A percentile compares a stretch with the other conserved stretches of the same genome.
These are phyloP conservation scores for Alternaria sp. DNA, from an alignment of 2,329 filamentous ascomycete species.

Conservation along the genomic window DNA sequence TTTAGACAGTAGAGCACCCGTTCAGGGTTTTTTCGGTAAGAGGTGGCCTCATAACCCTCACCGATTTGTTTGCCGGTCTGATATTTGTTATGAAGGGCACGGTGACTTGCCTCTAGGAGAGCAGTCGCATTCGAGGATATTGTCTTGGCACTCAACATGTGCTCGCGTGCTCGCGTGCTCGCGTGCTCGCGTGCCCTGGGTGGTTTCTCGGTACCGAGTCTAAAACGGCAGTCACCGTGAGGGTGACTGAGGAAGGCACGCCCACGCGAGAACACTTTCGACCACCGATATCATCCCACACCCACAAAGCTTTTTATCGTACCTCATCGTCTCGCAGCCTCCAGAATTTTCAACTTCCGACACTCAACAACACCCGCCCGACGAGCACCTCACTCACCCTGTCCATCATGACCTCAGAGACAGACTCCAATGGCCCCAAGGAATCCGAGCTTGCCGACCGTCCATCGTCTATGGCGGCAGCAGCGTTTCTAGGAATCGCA, in stretches of 20 bases:
- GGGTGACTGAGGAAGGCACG: background rate
- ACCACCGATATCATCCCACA: background rate
- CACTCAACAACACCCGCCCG: background rate
- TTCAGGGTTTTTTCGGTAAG: background rate
- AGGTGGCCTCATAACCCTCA: background rate
- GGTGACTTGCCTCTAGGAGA: background rate
- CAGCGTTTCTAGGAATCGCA: slow-evolving; percentile 26
- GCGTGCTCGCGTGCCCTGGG: background rate
- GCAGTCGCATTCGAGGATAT: background rate
- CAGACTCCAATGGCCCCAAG: background rate
- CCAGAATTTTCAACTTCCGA: background rate
- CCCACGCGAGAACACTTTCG: background rate
- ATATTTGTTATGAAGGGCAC: background rate
- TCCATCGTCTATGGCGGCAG: slow-evolving; percentile 10
- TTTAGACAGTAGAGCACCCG: too few relatives aligned
- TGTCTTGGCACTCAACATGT: background rate
- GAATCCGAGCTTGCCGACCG: background rate
- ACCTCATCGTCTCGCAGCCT: background rate
- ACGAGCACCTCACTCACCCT: background rate
- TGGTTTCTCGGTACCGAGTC: background rate
- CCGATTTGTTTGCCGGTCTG: background rate
- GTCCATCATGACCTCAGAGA: background rate
- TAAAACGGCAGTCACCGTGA: background rate
- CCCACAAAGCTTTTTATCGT: background rate
- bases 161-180: background rate